A percentile compares a stretch with the other conserved stretches of the same genome.
Conservation (phyloP, 768 basidiomycete species). For the Suillus bovinus region DNA sequence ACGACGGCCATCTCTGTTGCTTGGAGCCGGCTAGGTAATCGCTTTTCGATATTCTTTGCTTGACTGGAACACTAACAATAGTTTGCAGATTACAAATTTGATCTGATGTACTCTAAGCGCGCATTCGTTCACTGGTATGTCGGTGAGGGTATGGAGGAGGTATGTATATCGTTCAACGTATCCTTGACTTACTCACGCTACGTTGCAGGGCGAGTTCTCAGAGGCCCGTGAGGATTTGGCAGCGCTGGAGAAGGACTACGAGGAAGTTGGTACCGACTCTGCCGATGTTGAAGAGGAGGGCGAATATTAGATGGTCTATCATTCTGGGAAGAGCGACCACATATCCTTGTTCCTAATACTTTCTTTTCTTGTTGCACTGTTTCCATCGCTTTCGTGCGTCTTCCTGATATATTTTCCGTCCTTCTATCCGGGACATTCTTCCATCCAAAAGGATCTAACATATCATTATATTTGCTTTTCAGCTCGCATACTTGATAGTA, state of each 20-base stretch:
- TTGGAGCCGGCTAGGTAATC: slow-evolving; percentile 81
- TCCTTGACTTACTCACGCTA: slow-evolving; percentile 12
- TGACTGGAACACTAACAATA: slow-evolving; percentile 11
- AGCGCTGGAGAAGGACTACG: slow-evolving; percentile 94
- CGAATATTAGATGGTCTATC: slow-evolving; percentile 44
- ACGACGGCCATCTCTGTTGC: slow-evolving; percentile 93
- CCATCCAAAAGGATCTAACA: slow-evolving; percentile 13
- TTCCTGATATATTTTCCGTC: slow-evolving; percentile 8
- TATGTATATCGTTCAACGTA: slow-evolving; percentile 21
- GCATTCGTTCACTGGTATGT: slow-evolving; percentile 95
- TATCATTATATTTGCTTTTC: slow-evolving; percentile 9
- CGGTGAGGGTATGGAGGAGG: slow-evolving; percentile 99
- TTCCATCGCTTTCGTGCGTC: slow-evolving; percentile 5
- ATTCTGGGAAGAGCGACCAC: background rate
- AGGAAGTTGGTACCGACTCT: slow-evolving; percentile 83
- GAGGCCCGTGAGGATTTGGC: slow-evolving; percentile 98
- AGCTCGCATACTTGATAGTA: slow-evolving; percentile 8
- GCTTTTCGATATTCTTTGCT: background rate
- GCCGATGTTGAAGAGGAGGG: slow-evolving; percentile 69
- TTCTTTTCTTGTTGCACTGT: slow-evolving; percentile 5
- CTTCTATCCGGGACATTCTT: background rate
- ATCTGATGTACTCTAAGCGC: slow-evolving; percentile 95
- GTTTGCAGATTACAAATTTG: slow-evolving; percentile 88
- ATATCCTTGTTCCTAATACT: slow-evolving; percentile 1
- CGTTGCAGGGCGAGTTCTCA: slow-evolving; percentile 85